Percentiles rank a stretch among this genome's conserved stretches.
These are phyloP conservation scores for Stephanodiscus minutulus DNA, from an alignment of 108 stramenopile species.

Conservation along the genomic window DNA sequence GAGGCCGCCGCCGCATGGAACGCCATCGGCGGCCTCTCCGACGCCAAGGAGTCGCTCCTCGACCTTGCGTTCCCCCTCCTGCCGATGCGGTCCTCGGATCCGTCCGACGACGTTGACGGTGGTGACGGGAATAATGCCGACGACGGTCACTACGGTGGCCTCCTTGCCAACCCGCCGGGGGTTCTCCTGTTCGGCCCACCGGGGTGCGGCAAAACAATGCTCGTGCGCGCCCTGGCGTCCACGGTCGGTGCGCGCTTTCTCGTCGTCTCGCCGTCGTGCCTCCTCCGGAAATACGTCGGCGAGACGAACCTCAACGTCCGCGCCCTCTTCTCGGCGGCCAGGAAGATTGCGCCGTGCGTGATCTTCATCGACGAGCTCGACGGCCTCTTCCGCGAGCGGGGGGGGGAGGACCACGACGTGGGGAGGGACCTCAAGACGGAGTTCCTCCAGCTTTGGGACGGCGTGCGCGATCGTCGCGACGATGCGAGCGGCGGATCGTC, in stretches of 20 bases:
- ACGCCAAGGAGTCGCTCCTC: slow-evolving; percentile 49
- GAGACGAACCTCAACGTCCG: slow-evolving; percentile 93
- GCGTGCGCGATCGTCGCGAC: slow-evolving; percentile 37
- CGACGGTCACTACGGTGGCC: slow-evolving; percentile 44
- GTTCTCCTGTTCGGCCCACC: slow-evolving; percentile 81
- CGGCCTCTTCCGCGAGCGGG: slow-evolving; percentile 83
- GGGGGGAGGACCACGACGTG: slow-evolving; percentile 87
- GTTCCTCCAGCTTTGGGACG: slow-evolving; percentile 96
- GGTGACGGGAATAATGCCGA: background rate
- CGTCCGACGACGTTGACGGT: background rate
- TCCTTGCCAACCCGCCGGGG: slow-evolving; percentile 57
- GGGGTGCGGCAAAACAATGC: slow-evolving; percentile 90
- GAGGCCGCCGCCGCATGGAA: slow-evolving; percentile 41
- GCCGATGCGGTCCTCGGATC: slow-evolving; percentile 9
- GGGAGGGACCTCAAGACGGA: slow-evolving; percentile 94
- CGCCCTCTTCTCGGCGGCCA: slow-evolving; percentile 87
- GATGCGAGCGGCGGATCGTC: slow-evolving; percentile 20
- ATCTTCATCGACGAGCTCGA: slow-evolving; percentile 97
- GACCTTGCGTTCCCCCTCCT: slow-evolving; percentile 50
- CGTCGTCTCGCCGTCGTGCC: slow-evolving; percentile 86
- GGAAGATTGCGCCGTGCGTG: slow-evolving; percentile 66
- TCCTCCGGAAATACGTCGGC: slow-evolving; percentile 92
- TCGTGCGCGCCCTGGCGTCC: slow-evolving; percentile 82
- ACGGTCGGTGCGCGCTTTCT: slow-evolving; percentile 84
- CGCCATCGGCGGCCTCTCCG: slow-evolving; percentile 44